These are phyloP conservation scores for Kwoniella sp. DNA, from an alignment of 768 basidiomycete species.

Conservation along the genomic window DNA sequence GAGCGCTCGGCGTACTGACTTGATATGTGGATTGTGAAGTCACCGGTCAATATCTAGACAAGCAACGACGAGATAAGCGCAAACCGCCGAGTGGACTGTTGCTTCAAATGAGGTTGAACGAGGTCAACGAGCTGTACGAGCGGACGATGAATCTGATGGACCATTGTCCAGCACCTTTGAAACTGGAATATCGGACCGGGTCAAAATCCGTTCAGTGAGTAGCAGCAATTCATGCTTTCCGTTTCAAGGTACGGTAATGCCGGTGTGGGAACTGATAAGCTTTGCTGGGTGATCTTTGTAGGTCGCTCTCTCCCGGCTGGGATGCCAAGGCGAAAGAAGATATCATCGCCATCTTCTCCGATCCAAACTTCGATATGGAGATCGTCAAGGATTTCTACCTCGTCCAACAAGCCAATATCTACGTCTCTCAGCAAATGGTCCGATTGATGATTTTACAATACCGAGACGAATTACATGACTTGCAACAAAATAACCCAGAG, in stretches of 20 bases:
- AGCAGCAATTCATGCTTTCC: not conserved
- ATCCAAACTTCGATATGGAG: conserved; percentile 80
- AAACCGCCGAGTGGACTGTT: conserved; percentile 39
- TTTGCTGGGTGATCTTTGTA: not conserved
- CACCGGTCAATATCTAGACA: conserved; percentile 39
- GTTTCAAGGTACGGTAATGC: too few relatives aligned
- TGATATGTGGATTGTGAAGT: conserved; percentile 28
- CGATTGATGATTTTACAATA: conserved; percentile 92
- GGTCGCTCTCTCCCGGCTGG: conserved; percentile 41
- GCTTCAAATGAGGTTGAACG: conserved; percentile 62
- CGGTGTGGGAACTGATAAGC: not conserved
- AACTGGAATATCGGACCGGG: conserved; percentile 56
- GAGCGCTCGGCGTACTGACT: too few relatives aligned
- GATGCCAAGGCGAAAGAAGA: conserved; percentile 68
- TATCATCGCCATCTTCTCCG: conserved; percentile 87
- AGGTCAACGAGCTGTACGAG: conserved; percentile 76
- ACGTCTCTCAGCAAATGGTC: conserved; percentile 93
- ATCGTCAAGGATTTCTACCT: conserved; percentile 86
- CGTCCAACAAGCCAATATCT: conserved; percentile 89
- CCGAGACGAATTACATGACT: conserved; percentile 74
- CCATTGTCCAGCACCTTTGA: conserved; percentile 74
- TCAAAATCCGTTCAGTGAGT: conserved; percentile 26
- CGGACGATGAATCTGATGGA: conserved; percentile 73
- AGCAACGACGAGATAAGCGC: conserved; percentile 39
- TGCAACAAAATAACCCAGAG: conserved; percentile 57